Base-by-base conservation (phyloP, 1,284 basidiomycete genomes). In the Fomitopsis palustris region DNA sequence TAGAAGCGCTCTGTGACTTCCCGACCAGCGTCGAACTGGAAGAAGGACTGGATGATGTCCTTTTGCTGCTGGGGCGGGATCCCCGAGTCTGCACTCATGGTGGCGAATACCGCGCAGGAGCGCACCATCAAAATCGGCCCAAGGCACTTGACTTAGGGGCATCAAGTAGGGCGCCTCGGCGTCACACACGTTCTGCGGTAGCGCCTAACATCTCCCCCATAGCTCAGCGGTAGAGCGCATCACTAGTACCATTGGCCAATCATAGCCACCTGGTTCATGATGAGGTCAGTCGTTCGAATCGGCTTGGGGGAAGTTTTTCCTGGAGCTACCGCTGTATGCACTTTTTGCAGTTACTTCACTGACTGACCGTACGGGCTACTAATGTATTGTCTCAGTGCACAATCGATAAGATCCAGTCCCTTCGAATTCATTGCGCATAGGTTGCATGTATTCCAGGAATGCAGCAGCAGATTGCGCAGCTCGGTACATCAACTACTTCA, bases 191-290 rank as follows among this genome's bases (percentile, higher is more conserved):
- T 10, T 10, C 2, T 29, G 29, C 5, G n/a, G 4, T 45, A 25
- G 3, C 27, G 7, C 37, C 42, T 21, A 0, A 7, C 31, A 4
- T 23, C 6, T 71, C 67, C 66, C 68, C 55, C 62, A 79, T 82
- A 81, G 81, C 80, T 79, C 80, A 80, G 78, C 73, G 81, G 79
- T 82, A 82, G 79, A 82, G 80, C 80, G 79, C 78, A 77, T 80
- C 78, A 81, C 80, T 81, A 79, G 78, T 81, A 81, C 29, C 53
- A 10, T 16, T 39, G 17, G 52, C 12, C 8, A 6, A 5, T 8
- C 10, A 7, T 21, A 5, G 39, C 19, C 4, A 43, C 41, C n/a
- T 7, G n/a, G n/a, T n/a, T n/a, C n/a, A 77, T 76, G 75, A 76
- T 73, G 75, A 75, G 75, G 75, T 75, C 74, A 74, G 72, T 77